These are phyloP conservation scores for Pythium aristosporum DNA, from an alignment of 352 stramenopile species.

Conservation along the genomic window DNA sequence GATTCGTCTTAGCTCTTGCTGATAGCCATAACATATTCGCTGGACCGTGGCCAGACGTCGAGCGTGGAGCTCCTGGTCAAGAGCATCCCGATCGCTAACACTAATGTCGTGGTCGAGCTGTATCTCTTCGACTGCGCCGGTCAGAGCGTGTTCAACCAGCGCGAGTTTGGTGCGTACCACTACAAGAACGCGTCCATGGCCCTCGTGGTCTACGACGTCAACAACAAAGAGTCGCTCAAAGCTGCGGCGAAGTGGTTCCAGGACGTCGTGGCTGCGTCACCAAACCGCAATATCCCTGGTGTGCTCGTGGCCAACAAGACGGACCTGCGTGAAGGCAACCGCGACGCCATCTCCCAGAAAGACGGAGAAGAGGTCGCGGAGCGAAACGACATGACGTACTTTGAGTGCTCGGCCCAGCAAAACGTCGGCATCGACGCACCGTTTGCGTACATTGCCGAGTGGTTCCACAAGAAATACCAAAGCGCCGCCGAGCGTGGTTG, in stretches of 20 bases:
- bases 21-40: neutral
- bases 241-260: conserved; percentile 83
- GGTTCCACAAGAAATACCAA: conserved; percentile 87
- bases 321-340: conserved; percentile 75
- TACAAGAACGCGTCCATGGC: conserved; percentile 80
- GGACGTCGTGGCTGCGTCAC: conserved; percentile 65
- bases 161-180: conserved; percentile 85
- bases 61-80: conserved; percentile 91
- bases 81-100: conserved; percentile 85
- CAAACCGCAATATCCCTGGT: conserved; percentile 75
- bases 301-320: conserved; percentile 80
- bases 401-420: conserved; percentile 79
- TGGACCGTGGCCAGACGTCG: conserved; percentile 56
- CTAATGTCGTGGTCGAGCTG: conserved; percentile 91
- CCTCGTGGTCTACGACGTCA: conserved; percentile 81
- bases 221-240: conserved; percentile 88
- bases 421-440: conserved; percentile 71
- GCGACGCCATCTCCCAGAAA: conserved; percentile 65
- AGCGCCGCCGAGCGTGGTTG: conserved; percentile 53
- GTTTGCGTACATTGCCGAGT: conserved; percentile 78
- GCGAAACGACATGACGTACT: conserved; percentile 80
- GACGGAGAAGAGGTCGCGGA: conserved; percentile 72
- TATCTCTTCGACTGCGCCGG: conserved; percentile 93
- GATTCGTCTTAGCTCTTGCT: no score
- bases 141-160: conserved; percentile 94